phyloP scores from a whole-genome alignment of 495 filamentous ascomycete genomes.

The Podospora pseudoanserina region DNA sequence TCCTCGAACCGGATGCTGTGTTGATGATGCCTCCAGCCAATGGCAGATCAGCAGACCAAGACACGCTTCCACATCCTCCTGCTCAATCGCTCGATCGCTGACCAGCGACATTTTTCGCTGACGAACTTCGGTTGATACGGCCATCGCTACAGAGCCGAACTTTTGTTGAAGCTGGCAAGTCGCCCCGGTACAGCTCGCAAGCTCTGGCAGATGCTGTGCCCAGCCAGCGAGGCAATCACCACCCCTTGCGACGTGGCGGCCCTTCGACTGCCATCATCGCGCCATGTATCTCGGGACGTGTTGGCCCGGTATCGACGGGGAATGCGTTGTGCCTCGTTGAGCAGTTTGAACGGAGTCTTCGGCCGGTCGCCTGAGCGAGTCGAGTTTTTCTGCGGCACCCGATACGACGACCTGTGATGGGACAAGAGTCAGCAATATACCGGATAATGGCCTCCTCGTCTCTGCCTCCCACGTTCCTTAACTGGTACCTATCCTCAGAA shows the following conservation, averaged over 20 bases:
- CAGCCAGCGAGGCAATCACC: background rate
- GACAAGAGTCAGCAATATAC: constrained; percentile 8
- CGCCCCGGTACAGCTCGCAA: background rate
- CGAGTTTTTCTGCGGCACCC: background rate
- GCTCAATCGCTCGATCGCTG: background rate
- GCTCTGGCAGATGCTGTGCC: background rate
- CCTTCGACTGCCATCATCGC: background rate
- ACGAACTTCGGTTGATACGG: background rate
- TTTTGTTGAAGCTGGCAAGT: background rate
- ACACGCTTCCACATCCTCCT: background rate
- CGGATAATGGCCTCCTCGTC: background rate
- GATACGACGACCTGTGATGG: background rate
- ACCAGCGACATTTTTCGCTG: background rate
- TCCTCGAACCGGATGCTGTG: background rate
- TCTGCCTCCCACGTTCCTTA: constrained; percentile 4
- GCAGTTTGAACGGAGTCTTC: background rate
- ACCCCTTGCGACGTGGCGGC: background rate
- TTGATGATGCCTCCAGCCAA: background rate
- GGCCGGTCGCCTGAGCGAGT: background rate
- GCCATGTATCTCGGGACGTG: background rate
- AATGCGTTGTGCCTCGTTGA: background rate
- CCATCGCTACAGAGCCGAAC: background rate
- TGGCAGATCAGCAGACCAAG: background rate
- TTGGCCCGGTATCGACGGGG: background rate
- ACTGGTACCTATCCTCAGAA: background rate